Evolutionary conservation across 495 filamentous ascomycete genomes (phyloP), one percentile per base, ranked within the genome.

Genomic region (Penicillium daleae): DNA sequence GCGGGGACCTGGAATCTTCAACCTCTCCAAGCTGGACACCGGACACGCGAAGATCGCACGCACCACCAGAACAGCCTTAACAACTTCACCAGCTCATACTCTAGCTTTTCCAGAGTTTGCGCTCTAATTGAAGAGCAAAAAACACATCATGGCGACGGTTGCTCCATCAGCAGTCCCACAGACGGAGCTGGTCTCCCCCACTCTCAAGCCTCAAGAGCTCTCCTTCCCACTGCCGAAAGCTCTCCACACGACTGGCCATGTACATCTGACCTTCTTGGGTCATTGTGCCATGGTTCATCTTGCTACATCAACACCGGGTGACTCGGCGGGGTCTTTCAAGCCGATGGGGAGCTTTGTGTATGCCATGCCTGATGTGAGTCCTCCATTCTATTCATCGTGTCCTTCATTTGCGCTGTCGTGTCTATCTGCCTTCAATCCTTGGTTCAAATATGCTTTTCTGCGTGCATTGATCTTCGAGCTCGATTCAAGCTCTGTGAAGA

Each of bases 351-450:
- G 91, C 60, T 95, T 98, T 71, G 90, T 98, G 48, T 97, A 96
- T 73, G 90, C 95, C 22, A 85, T 97, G 73, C 94, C 93, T 27
- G 89, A 96, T 77, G 93, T 97, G 77, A 68, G 85, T 78, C 22
- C 21, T 39, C 12, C 50, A 53, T n/a, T 6, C 1, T 29, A 1
- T 29, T 4, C 3, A 52, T 31, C 24, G 0, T 51, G 1, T 31
- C 17, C 12, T 8, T 27, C 49, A n/a, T 52, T n/a, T 31, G n/a
- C 49, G 10, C 12, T 39, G 12, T 29, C 26, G 5, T 2, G 17
- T 31, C 2, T 2, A n/a, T 29, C 49, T 51, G 8, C 17, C 40
- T 42, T 42, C 21, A 7, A 21, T 6, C 10, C 9, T n/a, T 8
- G 19, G n/a, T 9, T 42, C 15, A 19, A n/a, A 7, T 21, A 42